phyloP scores from a whole-genome alignment of 352 stramenopile species.

The Pythium utonaiense region DNA sequence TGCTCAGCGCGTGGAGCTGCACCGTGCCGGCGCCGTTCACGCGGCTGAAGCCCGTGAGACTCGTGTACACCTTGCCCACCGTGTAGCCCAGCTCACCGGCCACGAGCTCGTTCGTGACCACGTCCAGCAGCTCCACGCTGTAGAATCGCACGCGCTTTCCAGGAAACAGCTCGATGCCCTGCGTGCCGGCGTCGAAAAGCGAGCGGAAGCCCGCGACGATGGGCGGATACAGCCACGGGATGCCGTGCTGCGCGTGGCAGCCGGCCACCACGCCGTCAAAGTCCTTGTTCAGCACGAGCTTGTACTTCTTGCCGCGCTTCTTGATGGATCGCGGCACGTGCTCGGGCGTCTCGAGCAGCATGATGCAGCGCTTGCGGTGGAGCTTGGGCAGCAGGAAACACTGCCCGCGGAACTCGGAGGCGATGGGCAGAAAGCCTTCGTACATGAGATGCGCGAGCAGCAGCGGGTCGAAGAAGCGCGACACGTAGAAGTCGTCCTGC shows the following conservation, averaged over 20 bases:
- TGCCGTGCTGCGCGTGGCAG: conserved; percentile 91
- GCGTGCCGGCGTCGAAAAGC: conserved; percentile 54
- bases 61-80: conserved; percentile 91
- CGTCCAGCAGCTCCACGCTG: conserved; percentile 89
- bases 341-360: conserved; percentile 52
- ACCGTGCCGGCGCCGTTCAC: conserved; percentile 77
- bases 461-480: conserved; percentile 83
- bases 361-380: conserved; percentile 86
- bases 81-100: conserved; percentile 93
- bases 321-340: conserved; percentile 89
- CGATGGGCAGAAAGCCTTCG: conserved; percentile 94
- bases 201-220: conserved; percentile 82
- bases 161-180: conserved; percentile 59
- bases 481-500: conserved; percentile 93
- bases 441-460: conserved; percentile 91
- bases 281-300: conserved; percentile 83
- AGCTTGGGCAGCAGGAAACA: conserved; percentile 88
- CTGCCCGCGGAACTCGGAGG: conserved; percentile 66
- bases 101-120: conserved; percentile 65
- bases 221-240: conserved; percentile 91
- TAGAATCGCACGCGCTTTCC: conserved; percentile 76
- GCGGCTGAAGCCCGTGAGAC: conserved; percentile 76
- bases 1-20: conserved; percentile 76
- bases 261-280: conserved; percentile 88
- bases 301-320: conserved; percentile 88